Percentiles rank a stretch among this genome's conserved stretches.
Evolutionary conservation across 2,329 filamentous ascomycete genomes (phyloP).

Genomic region (Metarhizium sp.): DNA sequence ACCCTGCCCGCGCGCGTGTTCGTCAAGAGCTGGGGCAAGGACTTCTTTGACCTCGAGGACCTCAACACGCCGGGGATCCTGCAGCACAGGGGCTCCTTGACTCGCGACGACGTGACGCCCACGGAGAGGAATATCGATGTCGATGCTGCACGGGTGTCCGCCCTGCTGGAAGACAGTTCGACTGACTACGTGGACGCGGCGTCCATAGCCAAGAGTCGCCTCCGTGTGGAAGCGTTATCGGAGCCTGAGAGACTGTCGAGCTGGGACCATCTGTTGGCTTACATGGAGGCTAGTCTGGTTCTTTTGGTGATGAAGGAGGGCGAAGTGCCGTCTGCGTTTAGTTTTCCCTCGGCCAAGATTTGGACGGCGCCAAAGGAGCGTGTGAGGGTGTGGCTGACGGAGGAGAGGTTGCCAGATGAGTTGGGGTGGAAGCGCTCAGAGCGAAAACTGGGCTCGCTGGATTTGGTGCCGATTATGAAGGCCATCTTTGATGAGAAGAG

Average conservation of each 20-base stretch:
- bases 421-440: slow-evolving; percentile 9
- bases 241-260: slow-evolving; percentile 3
- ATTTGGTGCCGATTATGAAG: slow-evolving; percentile 2
- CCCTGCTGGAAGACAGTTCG: slow-evolving; percentile 7
- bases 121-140: slow-evolving; percentile 1
- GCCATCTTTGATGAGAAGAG: slow-evolving; percentile 3
- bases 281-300: slow-evolving; percentile 6
- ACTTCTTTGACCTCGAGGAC: slow-evolving; percentile 7
- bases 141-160: slow-evolving; percentile 1
- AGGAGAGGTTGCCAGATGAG: slow-evolving; percentile 9
- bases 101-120: slow-evolving; percentile 6
- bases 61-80: slow-evolving; percentile 9
- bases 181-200: slow-evolving; percentile 3
- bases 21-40: slow-evolving; percentile 3
- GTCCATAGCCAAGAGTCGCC: slow-evolving; percentile 8
- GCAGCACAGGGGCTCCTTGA: slow-evolving; percentile 9
- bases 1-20: slow-evolving; percentile 3
- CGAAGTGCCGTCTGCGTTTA: slow-evolving; percentile 5
- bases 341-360: neutral
- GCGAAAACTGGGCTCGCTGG: neutral
- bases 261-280: slow-evolving; percentile 1
- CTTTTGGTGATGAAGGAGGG: slow-evolving; percentile 9
- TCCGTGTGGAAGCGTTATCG: slow-evolving; percentile 8
- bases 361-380: slow-evolving; percentile 6
- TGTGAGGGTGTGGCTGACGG: slow-evolving; percentile 7